Base-by-base conservation (phyloP, 2,329 filamentous ascomycete species). In the Pseudogymnoascus sp. region DNA sequence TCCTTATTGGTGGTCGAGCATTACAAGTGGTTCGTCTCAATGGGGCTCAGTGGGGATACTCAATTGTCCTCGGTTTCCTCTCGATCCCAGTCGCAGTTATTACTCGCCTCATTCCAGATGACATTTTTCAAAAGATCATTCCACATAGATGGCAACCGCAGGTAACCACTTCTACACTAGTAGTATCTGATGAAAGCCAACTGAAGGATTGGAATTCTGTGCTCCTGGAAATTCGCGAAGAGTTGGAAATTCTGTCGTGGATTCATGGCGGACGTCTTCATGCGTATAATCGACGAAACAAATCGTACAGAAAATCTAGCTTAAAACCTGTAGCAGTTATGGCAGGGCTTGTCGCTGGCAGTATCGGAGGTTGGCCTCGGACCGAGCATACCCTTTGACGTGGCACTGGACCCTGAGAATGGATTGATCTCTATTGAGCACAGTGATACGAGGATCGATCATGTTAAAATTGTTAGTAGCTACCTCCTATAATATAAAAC, bases 1-100 rank as follows among this genome's bases (percentile, higher is more conserved):
- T 23, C 21, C 21, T 23, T 23, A 23, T 23, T 23, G 3, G 21
- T 23, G 90, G 91, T 34, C 77, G 79, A 8, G 91, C 93, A 1
- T 96, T 97, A 79, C 84, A 84, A 1, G 65, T 73, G 0, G 77
- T 80, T 1, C 81, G 76, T 8, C 81, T 97, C 68, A 87, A 86
- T n/a, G 84, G 83, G 14, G 78, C 82, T 11, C 89, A 96, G 73
- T 97, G 93, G 95, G 92, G 81, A 6, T 89, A 95, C 69, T 96
- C 92, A 6, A 83, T 99, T 63, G 81, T 95, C 25, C 84, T 96
- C 37, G 92, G 93, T 34, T 80, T 89, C 67, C 76, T 96, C n/a
- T 96, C 93, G 18, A 85, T 97, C 28, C 91, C 92, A 0, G 81
- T 96, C 62, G 95, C 91, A 64, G 81, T 93, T 31, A 78, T 91